Base-by-base conservation (phyloP, 1,139 yeast species). In the Chernovozyma aurita region DNA sequence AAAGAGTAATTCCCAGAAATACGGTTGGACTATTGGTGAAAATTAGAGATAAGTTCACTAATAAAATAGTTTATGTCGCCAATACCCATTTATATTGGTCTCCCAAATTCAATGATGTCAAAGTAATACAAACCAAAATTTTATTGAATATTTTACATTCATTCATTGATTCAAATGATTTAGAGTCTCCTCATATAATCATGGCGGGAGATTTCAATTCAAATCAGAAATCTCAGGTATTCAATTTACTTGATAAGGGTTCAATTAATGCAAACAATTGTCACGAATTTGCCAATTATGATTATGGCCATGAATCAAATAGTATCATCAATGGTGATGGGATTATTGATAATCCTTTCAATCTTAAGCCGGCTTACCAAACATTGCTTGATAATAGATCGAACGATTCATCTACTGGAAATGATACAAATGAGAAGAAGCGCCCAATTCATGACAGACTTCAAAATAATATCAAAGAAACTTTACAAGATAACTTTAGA, bases 1-100 rank as follows among this genome's bases (percentile, higher is more conserved):
- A 55, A 20, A 50, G 73, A 21, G 59, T 71, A n/a, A 43, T 70
- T 22, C 56, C 60, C n/a, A 59, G 80, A 45, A 78, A 78, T 46
- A 80, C 80, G 18, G 82, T 78, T 5, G 80, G 76, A 1, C 42
- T 76, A 8, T 55, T 77, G 18, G 59, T 72, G 3, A 68, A 70
- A 18, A 49, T 77, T 20, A 53, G 57, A 39, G 82, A 78, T 48
- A 59, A 54, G 36, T 42, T 41, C 2, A 61, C 74, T 0, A 53
- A 59, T 13, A 59, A 65, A 30, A 45, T 53, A 2, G 50, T 77
- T 5, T 71, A 72, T 34, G 65, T 76, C 1, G 58, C 78, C 13
- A 78, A 76, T 43, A 77, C 83, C 1, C 84, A 78, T 51, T 55
- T 78, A n/a, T 78, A 78, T 48, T 78, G 84, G 84, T 55, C 59